A percentile compares a stretch with the other conserved stretches of the same genome.
Evolutionary conservation across 495 filamentous ascomycete species (phyloP).

Genomic region (Chlorociboria aeruginascens): DNA sequence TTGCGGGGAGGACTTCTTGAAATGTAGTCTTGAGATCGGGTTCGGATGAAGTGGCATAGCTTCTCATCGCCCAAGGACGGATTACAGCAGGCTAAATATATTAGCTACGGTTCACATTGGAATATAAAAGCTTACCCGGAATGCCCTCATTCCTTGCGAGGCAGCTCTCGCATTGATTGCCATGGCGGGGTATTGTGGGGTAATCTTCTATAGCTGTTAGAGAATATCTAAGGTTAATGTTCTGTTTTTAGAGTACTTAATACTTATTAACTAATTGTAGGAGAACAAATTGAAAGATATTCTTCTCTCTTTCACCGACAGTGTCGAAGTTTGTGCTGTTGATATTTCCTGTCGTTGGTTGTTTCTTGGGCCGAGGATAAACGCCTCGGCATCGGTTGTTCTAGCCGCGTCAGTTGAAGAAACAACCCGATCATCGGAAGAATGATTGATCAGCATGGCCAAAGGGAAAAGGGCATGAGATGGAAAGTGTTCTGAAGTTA

Average conservation of each 20-base stretch:
- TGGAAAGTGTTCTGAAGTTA: slow-evolving; percentile 6
- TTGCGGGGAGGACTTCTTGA: slow-evolving; percentile 72
- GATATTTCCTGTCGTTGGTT: background rate
- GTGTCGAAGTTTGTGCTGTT: background rate
- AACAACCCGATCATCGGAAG: no score
- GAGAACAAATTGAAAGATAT: no score
- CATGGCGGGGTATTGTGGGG: slow-evolving; percentile 27
- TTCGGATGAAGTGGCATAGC: slow-evolving; percentile 61
- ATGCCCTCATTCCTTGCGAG: slow-evolving; percentile 34
- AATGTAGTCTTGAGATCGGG: slow-evolving; percentile 80
- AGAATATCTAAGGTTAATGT: no score
- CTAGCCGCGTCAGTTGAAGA: no score
- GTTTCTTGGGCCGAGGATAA: background rate
- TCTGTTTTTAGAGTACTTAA: no score
- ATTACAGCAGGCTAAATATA: slow-evolving; percentile 24
- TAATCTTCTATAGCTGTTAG: background rate
- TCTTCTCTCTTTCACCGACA: background rate
- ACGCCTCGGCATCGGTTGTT: background rate
- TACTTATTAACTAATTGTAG: no score
- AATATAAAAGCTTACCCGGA: slow-evolving; percentile 34
- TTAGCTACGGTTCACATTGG: background rate
- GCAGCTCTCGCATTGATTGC: slow-evolving; percentile 37
- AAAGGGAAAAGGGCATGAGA: background rate
- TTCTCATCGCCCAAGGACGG: slow-evolving; percentile 23
- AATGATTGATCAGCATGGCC: background rate